Percentiles rank a stretch among this genome's conserved stretches.
These are phyloP conservation scores for Orbilia javanica DNA, from an alignment of 2,329 filamentous ascomycete genomes.

Conservation along the genomic window DNA sequence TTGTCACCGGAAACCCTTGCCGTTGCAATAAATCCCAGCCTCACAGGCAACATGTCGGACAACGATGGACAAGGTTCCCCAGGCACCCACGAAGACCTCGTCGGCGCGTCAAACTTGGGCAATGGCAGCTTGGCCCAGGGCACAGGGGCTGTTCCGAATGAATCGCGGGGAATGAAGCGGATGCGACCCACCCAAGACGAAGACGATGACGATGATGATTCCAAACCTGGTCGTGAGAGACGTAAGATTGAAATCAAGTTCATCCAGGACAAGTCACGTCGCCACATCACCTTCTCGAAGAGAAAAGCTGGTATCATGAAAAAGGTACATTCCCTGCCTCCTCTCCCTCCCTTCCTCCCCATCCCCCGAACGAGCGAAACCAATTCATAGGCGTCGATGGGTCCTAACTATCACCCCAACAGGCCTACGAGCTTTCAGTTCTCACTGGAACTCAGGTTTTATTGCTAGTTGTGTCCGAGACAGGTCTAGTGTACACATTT, in stretches of 20 bases:
- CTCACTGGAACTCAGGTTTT: conserved; percentile 98
- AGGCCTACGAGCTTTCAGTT: conserved; percentile 98
- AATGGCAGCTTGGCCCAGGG: conserved; percentile 70
- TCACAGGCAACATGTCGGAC: conserved; percentile 65
- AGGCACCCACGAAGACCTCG: conserved; percentile 69
- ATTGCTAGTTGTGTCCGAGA: conserved; percentile 95
- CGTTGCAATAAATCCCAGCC: neutral
- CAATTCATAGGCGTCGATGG: neutral
- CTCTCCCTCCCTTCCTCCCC: no score
- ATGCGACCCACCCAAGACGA: conserved; percentile 84
- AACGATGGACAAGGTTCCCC: conserved; percentile 70
- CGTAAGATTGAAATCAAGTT: conserved; percentile 99
- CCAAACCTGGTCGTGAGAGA: conserved; percentile 96
- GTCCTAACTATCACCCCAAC: conserved; percentile 35
- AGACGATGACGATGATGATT: conserved; percentile 96
- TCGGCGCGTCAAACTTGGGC: conserved; percentile 73
- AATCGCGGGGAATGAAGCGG: conserved; percentile 89
- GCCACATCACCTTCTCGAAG: conserved; percentile 99
- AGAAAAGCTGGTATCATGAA: conserved; percentile 99
- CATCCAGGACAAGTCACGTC: conserved; percentile 99
- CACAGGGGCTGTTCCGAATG: conserved; percentile 67
- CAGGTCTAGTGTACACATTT: conserved; percentile 96
- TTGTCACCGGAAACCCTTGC: neutral
- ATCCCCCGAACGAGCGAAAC: no score
- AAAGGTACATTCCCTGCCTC: conserved; percentile 76